A percentile compares a stretch with the other conserved stretches of the same genome.
phyloP scores from a whole-genome alignment of 768 basidiomycete species.

The Arthromyces matolae region DNA sequence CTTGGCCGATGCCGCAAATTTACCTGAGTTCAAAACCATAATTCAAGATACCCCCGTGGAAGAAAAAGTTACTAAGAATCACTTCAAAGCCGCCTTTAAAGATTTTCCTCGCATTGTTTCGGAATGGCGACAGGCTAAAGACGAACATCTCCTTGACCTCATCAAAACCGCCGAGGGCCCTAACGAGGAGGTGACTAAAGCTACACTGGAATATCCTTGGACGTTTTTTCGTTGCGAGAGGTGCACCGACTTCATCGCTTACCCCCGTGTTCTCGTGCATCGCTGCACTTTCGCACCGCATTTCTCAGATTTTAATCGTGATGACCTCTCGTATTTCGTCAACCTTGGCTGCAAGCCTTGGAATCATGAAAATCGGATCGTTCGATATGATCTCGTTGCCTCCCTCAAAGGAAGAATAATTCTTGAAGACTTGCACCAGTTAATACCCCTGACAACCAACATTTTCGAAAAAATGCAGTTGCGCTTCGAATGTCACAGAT shows the following conservation, averaged over 20 bases:
- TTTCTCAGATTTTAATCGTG: no score
- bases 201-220: conserved; percentile 5
- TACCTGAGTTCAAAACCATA: conserved; percentile 12
- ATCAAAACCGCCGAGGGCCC: conserved; percentile 4
- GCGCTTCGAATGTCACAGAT: conserved; percentile 9
- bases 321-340: conserved; percentile 2
- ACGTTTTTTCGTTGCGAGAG: conserved; percentile 8
- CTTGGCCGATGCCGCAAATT: conserved; percentile 14
- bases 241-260: not conserved
- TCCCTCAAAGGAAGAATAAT: conserved; percentile 3
- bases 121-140: conserved; percentile 15
- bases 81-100: conserved; percentile 14
- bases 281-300: no score
- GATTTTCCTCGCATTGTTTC: conserved; percentile 11
- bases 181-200: not conserved
- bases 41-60: conserved; percentile 16
- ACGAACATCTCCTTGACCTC: conserved; percentile 12
- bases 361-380: not conserved
- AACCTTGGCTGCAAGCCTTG: conserved; percentile 5
- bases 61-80: conserved; percentile 8
- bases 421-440: conserved; percentile 1
- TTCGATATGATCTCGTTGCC: not conserved
- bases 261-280: conserved; percentile 14
- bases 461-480: not conserved
- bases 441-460: not conserved